phyloP scores from a whole-genome alignment of 306 rosid species.

The Cicer yamashitae region DNA sequence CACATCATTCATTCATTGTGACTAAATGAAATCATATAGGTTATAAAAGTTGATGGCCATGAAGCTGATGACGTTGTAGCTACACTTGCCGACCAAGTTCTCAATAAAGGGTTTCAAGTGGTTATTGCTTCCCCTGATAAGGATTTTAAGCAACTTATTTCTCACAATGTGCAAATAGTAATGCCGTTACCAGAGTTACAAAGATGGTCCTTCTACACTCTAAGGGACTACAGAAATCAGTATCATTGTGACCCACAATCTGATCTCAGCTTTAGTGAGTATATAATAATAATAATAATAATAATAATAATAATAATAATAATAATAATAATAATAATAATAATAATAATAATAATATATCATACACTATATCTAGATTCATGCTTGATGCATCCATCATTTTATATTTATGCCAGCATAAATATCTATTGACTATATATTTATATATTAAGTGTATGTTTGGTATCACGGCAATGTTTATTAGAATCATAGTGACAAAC shows the following conservation, averaged over 20 bases:
- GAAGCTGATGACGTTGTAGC: constrained; percentile 99
- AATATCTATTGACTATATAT: constrained; percentile 10
- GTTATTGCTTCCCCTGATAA: constrained; percentile 97
- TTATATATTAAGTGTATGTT: too few species aligned
- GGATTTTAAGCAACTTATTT: constrained; percentile 94
- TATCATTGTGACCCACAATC: constrained; percentile 81
- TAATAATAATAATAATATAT: neutral
- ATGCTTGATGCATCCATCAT: constrained; percentile 13
- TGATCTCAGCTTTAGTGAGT: constrained; percentile 91
- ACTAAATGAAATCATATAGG: constrained; percentile 52
- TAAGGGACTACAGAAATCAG: constrained; percentile 78
- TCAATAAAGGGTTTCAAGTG: constrained; percentile 61
- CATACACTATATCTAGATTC: constrained; percentile 13
- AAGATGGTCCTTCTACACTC: constrained; percentile 94
- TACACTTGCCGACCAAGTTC: constrained; percentile 77
- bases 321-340: neutral
- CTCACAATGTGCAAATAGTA: constrained; percentile 88
- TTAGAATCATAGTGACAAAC: too few species aligned
- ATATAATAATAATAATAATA: neutral
- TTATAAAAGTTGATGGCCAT: constrained; percentile 71
- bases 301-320: too few species aligned
- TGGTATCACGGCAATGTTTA: too few species aligned
- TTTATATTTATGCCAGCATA: constrained; percentile 3
- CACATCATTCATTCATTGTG: constrained; percentile 29
- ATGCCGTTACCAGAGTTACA: constrained; percentile 81